These are phyloP conservation scores for Limnomonas spitsbergensis DNA, from an alignment of 139 green algal species.

Conservation along the genomic window DNA sequence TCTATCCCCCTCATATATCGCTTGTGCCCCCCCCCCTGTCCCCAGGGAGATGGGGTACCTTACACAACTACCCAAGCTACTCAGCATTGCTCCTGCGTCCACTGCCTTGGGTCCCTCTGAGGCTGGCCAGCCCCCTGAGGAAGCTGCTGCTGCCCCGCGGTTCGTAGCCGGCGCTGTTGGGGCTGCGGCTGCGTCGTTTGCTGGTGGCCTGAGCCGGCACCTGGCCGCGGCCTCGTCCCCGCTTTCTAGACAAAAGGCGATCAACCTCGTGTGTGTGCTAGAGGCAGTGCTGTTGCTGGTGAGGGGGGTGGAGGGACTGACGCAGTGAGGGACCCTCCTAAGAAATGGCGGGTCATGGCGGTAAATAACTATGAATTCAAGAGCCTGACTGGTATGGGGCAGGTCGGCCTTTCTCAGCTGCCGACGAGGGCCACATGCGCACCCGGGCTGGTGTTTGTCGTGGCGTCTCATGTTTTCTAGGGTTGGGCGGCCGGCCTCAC, in stretches of 20 bases:
- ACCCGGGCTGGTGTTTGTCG: too few relatives aligned
- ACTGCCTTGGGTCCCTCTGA: background rate
- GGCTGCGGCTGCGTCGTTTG: slow-evolving; percentile 1
- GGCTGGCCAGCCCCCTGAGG: slow-evolving; percentile 17
- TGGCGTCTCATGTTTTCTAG: too few relatives aligned
- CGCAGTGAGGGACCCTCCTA: too few relatives aligned
- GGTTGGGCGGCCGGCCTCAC: too few relatives aligned
- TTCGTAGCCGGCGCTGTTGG: background rate
- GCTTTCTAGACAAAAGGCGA: slow-evolving; percentile 50
- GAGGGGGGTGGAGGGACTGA: too few relatives aligned
- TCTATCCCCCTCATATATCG: too few relatives aligned
- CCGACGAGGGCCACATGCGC: too few relatives aligned
- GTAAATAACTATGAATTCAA: too few relatives aligned
- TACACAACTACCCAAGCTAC: slow-evolving; percentile 33
- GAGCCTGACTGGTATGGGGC: too few relatives aligned
- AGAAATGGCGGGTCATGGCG: too few relatives aligned
- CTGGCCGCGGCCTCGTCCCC: background rate
- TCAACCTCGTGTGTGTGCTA: slow-evolving; percentile 65
- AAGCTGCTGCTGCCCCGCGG: slow-evolving; percentile 25
- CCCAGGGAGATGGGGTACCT: slow-evolving; percentile 61
- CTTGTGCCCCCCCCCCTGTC: too few relatives aligned
- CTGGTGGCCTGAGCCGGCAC: background rate
- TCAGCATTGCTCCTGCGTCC: slow-evolving; percentile 22
- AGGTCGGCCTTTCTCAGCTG: too few relatives aligned
- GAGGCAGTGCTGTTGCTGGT: slow-evolving; percentile 63